These are phyloP conservation scores for Exophiala aquamarina DNA, from an alignment of 2,329 filamentous ascomycete species.

Conservation along the genomic window DNA sequence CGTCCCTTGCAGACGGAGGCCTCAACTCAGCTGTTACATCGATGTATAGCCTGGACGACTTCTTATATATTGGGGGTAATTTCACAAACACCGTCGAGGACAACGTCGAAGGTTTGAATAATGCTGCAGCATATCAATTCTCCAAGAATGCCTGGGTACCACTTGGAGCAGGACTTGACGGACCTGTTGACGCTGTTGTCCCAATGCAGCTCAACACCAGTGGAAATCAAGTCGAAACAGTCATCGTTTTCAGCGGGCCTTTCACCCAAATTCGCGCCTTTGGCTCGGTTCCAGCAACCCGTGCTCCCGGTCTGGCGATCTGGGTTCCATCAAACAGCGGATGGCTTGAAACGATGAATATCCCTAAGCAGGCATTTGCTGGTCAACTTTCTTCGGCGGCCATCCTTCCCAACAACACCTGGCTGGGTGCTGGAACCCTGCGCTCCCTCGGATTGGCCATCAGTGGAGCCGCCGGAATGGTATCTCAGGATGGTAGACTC, in stretches of 20 bases:
- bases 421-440: conserved; percentile 81
- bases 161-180: conserved; percentile 83
- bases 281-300: conserved; percentile 58
- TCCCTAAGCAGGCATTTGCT: conserved; percentile 63
- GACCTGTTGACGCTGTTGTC: conserved; percentile 71
- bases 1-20: conserved; percentile 66
- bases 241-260: conserved; percentile 75
- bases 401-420: conserved; percentile 57
- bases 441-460: conserved; percentile 71
- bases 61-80: conserved; percentile 77
- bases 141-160: conserved; percentile 69
- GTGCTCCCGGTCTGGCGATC: conserved; percentile 75
- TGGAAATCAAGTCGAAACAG: conserved; percentile 64
- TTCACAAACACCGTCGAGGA: conserved; percentile 73
- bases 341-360: conserved; percentile 77
- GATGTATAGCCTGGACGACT: conserved; percentile 65
- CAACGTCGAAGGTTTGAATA: conserved; percentile 59
- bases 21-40: conserved; percentile 76
- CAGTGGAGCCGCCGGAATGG: conserved; percentile 69
- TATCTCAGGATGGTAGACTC: conserved; percentile 34
- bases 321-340: conserved; percentile 85
- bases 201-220: conserved; percentile 78
- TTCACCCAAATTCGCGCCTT: conserved; percentile 75
- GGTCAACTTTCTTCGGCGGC: conserved; percentile 73
- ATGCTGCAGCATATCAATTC: conserved; percentile 75